Conservation (phyloP, 345 rosid species). For the Populus alba region DNA sequence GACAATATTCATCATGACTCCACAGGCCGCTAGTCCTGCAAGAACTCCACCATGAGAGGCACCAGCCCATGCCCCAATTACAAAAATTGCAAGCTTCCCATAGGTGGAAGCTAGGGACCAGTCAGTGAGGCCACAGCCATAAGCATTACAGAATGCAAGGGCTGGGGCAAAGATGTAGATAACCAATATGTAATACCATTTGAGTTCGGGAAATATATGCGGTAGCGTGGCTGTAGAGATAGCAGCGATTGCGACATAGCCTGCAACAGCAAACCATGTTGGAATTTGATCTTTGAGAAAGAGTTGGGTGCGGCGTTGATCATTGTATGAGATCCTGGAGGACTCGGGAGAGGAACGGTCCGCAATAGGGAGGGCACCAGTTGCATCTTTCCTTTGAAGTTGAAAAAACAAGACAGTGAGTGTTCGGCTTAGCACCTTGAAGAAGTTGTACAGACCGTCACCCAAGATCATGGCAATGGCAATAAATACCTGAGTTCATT, state of each 20-base stretch:
- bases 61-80: constrained; percentile 31
- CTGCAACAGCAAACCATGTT: constrained; percentile 13
- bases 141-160: constrained; percentile 34
- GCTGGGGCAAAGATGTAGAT: constrained; percentile 9
- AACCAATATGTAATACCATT: constrained; percentile 32
- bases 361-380: neutral
- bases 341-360: neutral
- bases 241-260: constrained; percentile 14
- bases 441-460: neutral
- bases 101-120: constrained; percentile 23
- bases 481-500: neutral
- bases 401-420: neutral
- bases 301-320: constrained; percentile 13
- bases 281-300: constrained; percentile 32
- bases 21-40: constrained; percentile 30
- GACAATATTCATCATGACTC: constrained; percentile 34
- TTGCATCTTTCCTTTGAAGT: neutral
- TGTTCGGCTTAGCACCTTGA: neutral
- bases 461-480: neutral
- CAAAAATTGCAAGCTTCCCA: constrained; percentile 24
- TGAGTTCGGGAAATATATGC: constrained; percentile 19
- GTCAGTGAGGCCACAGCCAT: constrained; percentile 34
- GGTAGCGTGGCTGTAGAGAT: constrained; percentile 22
- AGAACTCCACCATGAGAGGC: constrained; percentile 20
- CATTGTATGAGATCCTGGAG: constrained; percentile 30